Evolutionary conservation across 768 basidiomycete genomes (phyloP).

Genomic region (Rhodotorula babjevae): DNA sequence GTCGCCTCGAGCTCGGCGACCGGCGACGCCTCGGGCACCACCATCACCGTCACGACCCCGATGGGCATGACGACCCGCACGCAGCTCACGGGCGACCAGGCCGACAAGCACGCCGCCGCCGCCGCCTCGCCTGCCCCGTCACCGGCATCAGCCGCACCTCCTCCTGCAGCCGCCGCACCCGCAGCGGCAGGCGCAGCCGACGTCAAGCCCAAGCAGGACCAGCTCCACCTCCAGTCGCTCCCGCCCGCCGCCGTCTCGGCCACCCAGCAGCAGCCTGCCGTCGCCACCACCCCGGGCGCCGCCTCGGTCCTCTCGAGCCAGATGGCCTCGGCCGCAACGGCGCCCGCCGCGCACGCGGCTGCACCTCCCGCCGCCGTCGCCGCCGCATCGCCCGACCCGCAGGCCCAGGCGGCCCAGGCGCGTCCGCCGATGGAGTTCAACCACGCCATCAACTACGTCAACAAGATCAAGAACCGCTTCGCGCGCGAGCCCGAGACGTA

Average conservation of each 20-base stretch:
- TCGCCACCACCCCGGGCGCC: slow-evolving; percentile 19
- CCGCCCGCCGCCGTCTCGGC: not conserved
- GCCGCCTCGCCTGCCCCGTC: not conserved
- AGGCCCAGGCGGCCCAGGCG: not conserved
- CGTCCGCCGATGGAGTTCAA: slow-evolving; percentile 48
- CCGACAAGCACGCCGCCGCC: not conserved
- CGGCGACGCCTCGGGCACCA: slow-evolving; percentile 28
- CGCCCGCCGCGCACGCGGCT: not conserved
- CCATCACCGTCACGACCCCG: slow-evolving; percentile 48
- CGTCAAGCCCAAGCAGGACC: not conserved
- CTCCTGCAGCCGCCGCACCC: not conserved
- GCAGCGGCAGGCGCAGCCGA: not conserved
- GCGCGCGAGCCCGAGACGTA: slow-evolving; percentile 77
- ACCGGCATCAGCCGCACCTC: not conserved
- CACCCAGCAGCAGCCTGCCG: not conserved
- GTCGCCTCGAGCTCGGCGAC: not conserved
- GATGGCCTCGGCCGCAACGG: not conserved
- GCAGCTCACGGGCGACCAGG: slow-evolving; percentile 23
- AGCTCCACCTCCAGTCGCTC: not conserved
- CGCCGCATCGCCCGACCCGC: not conserved
- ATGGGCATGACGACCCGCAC: slow-evolving; percentile 43
- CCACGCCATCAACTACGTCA: slow-evolving; percentile 92
- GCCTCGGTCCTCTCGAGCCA: slow-evolving; percentile 11
- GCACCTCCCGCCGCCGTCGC: not conserved
- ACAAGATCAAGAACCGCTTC: slow-evolving; percentile 93